phyloP scores from a whole-genome alignment of 148 eudicot genomes.

The Fagopyrum homotropicum region DNA sequence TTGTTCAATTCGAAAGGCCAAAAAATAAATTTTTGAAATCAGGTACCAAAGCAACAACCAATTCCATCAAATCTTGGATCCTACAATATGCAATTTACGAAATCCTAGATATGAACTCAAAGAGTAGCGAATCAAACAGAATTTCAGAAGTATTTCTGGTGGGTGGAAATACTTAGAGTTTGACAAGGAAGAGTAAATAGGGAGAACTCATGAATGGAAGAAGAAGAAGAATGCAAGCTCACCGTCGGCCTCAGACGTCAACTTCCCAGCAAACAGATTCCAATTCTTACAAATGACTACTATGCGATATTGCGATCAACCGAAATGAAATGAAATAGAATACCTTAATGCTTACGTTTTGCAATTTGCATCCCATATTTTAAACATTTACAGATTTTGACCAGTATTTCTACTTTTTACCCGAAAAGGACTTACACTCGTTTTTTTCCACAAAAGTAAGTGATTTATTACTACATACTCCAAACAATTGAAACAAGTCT shows the following conservation, averaged over 20 bases:
- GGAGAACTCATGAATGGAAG: neutral
- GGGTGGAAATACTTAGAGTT: neutral
- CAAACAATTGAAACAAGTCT: no score
- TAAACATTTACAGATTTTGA: neutral
- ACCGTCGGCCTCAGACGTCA: neutral
- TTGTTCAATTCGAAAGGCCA: neutral
- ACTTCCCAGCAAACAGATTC: neutral
- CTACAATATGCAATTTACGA: neutral
- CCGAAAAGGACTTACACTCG: no score
- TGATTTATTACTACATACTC: no score
- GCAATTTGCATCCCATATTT: neutral
- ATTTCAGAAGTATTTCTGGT: neutral
- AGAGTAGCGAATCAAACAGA: neutral
- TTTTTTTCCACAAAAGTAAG: no score
- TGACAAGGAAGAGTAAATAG: neutral
- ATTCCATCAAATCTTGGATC: neutral
- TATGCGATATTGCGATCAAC: neutral
- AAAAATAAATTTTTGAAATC: neutral
- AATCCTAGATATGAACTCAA: constrained; percentile 3
- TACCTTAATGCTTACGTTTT: neutral
- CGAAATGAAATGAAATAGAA: neutral
- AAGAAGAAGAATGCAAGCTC: neutral
- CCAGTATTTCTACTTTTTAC: no score
- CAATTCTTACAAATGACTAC: neutral
- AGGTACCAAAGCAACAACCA: neutral